phyloP scores from a whole-genome alignment of 805 yeast genomes.

The Saturnispora dispora region DNA sequence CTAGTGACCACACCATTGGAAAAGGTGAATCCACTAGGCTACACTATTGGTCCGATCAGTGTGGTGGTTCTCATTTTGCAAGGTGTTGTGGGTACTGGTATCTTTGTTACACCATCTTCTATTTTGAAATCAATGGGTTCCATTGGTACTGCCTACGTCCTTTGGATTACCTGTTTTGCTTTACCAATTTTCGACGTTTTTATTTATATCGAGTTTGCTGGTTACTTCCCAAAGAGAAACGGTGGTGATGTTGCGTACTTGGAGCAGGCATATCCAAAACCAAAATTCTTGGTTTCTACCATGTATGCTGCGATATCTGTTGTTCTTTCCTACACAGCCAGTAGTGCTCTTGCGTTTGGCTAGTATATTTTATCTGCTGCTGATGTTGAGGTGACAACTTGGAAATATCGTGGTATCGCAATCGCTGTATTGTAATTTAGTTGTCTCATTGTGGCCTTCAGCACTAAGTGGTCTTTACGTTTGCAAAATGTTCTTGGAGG shows the following conservation, averaged over 20 bases:
- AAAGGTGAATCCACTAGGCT: slow-evolving; percentile 23
- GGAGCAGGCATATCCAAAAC: slow-evolving; percentile 61
- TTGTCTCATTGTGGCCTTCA: slow-evolving; percentile 50
- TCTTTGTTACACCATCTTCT: slow-evolving; percentile 60
- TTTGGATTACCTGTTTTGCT: slow-evolving; percentile 35
- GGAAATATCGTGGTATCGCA: slow-evolving; percentile 75
- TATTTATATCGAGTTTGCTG: slow-evolving; percentile 34
- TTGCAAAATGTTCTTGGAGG: slow-evolving; percentile 59
- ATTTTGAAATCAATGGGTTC: slow-evolving; percentile 40
- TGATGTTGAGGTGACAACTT: slow-evolving; percentile 52
- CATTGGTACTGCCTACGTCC: slow-evolving; percentile 34
- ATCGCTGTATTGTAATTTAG: slow-evolving; percentile 66
- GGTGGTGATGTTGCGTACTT: slow-evolving; percentile 84
- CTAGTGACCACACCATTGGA: slow-evolving; percentile 28
- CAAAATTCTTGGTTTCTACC: slow-evolving; percentile 57
- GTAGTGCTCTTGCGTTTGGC: slow-evolving; percentile 74
- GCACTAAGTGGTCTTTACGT: slow-evolving; percentile 57
- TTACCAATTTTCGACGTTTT: slow-evolving; percentile 31
- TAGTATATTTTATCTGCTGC: slow-evolving; percentile 72
- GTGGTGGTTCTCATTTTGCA: slow-evolving; percentile 60
- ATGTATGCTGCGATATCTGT: slow-evolving; percentile 64
- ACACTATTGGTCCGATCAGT: slow-evolving; percentile 29
- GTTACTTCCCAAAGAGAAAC: slow-evolving; percentile 44
- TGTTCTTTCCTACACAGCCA: slow-evolving; percentile 79
- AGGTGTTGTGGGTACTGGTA: slow-evolving; percentile 70